phyloP scores from a whole-genome alignment of 768 basidiomycete genomes.

The Chalciporus sphaerocephalus region DNA sequence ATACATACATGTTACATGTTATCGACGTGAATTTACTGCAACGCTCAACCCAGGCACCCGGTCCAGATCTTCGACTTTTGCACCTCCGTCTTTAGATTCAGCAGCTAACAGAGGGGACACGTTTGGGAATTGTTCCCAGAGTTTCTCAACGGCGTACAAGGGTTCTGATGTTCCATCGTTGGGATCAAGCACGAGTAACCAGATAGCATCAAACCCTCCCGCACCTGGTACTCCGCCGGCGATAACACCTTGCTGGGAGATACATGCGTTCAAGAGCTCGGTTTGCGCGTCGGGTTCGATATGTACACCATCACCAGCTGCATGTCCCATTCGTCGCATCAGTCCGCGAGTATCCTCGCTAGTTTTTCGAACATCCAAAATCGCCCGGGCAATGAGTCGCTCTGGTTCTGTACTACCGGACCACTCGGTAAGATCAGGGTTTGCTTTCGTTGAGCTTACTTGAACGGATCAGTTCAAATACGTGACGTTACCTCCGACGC shows the following conservation, averaged over 20 bases:
- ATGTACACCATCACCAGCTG: constrained; percentile 58
- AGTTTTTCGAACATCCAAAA: constrained; percentile 52
- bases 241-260: constrained; percentile 76
- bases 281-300: constrained; percentile 93
- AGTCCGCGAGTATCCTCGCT: constrained; percentile 66
- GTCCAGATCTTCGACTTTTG: constrained; percentile 57
- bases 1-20: not conserved
- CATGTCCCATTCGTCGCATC: constrained; percentile 82
- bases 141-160: constrained; percentile 55
- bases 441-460: not conserved
- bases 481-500: constrained; percentile 46
- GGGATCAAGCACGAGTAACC: constrained; percentile 80
- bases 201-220: constrained; percentile 96
- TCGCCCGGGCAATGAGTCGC: constrained; percentile 45
- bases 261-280: constrained; percentile 70
- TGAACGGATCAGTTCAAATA: not conserved
- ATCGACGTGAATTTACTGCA: constrained; percentile 28
- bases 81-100: constrained; percentile 67
- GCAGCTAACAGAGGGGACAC: constrained; percentile 70
- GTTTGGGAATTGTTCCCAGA: constrained; percentile 59
- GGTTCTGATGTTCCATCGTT: constrained; percentile 46
- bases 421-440: constrained; percentile 43
- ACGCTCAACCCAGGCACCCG: constrained; percentile 51
- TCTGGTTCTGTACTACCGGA: not conserved
- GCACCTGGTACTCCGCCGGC: constrained; percentile 97